Evolutionary conservation across 1,284 basidiomycete genomes (phyloP).

Genomic region (Amylostereum areolatum): DNA sequence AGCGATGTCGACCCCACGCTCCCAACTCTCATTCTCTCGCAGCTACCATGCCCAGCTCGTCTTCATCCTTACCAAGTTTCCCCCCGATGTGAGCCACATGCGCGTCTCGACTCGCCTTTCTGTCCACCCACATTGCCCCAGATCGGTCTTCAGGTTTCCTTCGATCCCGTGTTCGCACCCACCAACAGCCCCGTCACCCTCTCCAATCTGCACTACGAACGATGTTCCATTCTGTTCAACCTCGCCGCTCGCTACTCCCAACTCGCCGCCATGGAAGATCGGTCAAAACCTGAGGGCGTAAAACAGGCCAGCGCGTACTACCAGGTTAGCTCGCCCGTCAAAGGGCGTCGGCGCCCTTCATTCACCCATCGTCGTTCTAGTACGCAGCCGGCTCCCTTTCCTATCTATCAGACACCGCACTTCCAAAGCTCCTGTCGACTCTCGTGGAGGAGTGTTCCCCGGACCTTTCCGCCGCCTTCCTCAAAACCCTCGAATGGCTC

Average conservation of each 20-base stretch:
- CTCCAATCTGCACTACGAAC: constrained; percentile 75
- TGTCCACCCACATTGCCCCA: constrained; percentile 24
- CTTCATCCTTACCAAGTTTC: constrained; percentile 71
- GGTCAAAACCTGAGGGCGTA: constrained; percentile 71
- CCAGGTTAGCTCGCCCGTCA: constrained; percentile 46
- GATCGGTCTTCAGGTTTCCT: constrained; percentile 77
- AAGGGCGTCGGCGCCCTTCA: not conserved
- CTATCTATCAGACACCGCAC: constrained; percentile 51
- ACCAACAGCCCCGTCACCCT: constrained; percentile 56
- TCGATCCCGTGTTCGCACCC: constrained; percentile 63
- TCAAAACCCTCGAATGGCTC: constrained; percentile 66
- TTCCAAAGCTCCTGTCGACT: constrained; percentile 52
- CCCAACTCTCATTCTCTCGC: constrained; percentile 8
- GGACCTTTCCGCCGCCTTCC: constrained; percentile 62
- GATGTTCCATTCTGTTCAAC: constrained; percentile 76
- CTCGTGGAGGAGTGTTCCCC: constrained; percentile 49
- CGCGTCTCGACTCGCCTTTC: constrained; percentile 1
- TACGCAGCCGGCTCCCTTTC: constrained; percentile 68
- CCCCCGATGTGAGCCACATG: constrained; percentile 47
- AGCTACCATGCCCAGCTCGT: constrained; percentile 89
- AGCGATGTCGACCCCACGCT: not conserved
- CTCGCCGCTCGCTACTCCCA: constrained; percentile 78
- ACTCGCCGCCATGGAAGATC: constrained; percentile 59
- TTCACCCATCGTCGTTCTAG: not conserved
- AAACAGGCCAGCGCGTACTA: constrained; percentile 67